These are phyloP conservation scores for Simplicillium aogashimaense DNA, from an alignment of 2,329 filamentous ascomycete genomes.

Conservation along the genomic window DNA sequence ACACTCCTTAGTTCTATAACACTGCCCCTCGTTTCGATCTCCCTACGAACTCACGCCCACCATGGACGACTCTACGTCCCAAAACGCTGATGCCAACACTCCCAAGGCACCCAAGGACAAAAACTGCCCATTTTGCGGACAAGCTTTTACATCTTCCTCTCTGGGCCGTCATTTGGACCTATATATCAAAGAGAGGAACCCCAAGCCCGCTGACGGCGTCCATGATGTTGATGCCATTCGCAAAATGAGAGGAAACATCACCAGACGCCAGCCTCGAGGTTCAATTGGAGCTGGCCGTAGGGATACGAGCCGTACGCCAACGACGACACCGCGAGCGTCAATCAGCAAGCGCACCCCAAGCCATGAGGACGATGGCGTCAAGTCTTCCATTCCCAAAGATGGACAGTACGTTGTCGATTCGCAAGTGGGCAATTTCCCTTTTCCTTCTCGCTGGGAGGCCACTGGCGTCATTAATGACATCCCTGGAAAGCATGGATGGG, in stretches of 20 bases:
- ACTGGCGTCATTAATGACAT: slow-evolving; percentile 74
- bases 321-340: slow-evolving; percentile 35
- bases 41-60: slow-evolving; percentile 4
- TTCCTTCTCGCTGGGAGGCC: slow-evolving; percentile 60
- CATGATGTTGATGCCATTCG: slow-evolving; percentile 86
- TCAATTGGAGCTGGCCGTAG: slow-evolving; percentile 42
- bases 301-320: slow-evolving; percentile 48
- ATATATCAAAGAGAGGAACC: slow-evolving; percentile 89
- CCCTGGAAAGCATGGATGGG: slow-evolving; percentile 29
- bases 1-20: too few relatives aligned
- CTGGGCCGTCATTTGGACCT: slow-evolving; percentile 89
- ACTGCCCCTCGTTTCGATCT: too few relatives aligned
- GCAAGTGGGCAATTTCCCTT: slow-evolving; percentile 42
- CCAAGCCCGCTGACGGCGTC: slow-evolving; percentile 74
- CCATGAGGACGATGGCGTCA: slow-evolving; percentile 11
- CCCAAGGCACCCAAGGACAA: slow-evolving; percentile 66
- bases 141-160: slow-evolving; percentile 87
- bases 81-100: slow-evolving; percentile 26
- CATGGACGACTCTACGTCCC: slow-evolving; percentile 22
- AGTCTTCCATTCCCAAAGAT: slow-evolving; percentile 28
- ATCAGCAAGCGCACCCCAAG: slow-evolving; percentile 28
- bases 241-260: slow-evolving; percentile 75
- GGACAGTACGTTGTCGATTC: slow-evolving; percentile 32
- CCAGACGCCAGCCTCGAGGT: slow-evolving; percentile 68
- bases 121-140: slow-evolving; percentile 77